Evolutionary conservation across 1,284 basidiomycete genomes (phyloP).

Genomic region (Coriolopsis trogii): DNA sequence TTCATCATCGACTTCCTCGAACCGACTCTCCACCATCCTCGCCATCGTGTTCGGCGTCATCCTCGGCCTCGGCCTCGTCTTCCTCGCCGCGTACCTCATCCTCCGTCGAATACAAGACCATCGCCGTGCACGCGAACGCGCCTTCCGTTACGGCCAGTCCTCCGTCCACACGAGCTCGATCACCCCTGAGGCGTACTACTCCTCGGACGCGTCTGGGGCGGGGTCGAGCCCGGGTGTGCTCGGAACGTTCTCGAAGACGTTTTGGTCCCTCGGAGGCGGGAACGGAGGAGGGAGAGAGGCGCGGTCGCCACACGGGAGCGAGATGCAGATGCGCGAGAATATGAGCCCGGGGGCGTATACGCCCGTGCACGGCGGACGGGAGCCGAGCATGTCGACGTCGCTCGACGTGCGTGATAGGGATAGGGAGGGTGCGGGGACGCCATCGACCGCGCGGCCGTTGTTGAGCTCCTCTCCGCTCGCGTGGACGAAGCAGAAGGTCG

Average conservation of each 20-base stretch:
- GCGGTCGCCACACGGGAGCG: no score
- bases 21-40: conserved; percentile 22
- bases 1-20: not conserved
- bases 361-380: not conserved
- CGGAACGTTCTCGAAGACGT: not conserved
- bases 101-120: conserved; percentile 19
- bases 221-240: conserved; percentile 17
- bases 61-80: conserved; percentile 21
- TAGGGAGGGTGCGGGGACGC: conserved; percentile 9
- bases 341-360: not conserved
- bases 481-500: conserved; percentile 18
- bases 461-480: conserved; percentile 20
- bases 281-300: no score
- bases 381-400: conserved; percentile 11
- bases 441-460: conserved; percentile 12
- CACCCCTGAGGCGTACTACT: not conserved
- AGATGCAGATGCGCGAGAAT: not conserved
- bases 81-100: conserved; percentile 15
- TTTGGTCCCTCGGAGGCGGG: no score
- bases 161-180: conserved; percentile 13
- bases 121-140: conserved; percentile 24
- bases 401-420: conserved; percentile 1
- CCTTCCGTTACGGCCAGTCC: conserved; percentile 28
- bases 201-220: conserved; percentile 7
- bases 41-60: conserved; percentile 26